phyloP scores from a whole-genome alignment of 345 rosid species.

The Eutrema heterophyllum region DNA sequence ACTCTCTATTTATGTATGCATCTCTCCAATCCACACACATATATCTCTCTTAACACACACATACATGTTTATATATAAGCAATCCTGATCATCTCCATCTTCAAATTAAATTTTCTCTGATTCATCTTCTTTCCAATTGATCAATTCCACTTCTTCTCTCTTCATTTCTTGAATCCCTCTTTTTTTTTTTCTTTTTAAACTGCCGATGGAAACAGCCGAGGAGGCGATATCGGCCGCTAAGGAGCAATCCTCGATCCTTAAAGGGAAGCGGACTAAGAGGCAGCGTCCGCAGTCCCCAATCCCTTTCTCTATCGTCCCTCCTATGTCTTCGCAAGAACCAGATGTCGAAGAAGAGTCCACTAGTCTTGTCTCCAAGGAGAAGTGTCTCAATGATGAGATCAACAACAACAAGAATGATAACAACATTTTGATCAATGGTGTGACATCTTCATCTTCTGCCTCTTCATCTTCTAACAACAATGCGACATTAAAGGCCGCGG shows the following conservation, averaged over 20 bases:
- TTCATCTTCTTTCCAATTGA: background rate
- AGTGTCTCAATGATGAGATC: conserved; percentile 17
- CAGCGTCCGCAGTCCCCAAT: conserved; percentile 59
- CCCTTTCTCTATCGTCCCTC: conserved; percentile 37
- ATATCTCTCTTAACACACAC: conserved; percentile 20
- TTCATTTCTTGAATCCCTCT: conserved; percentile 1
- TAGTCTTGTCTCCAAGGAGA: conserved; percentile 28
- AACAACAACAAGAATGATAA: conserved; percentile 14
- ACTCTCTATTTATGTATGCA: conserved; percentile 32
- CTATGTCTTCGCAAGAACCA: conserved; percentile 27
- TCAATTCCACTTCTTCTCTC: background rate
- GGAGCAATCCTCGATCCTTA: conserved; percentile 41
- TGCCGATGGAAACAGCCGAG: conserved; percentile 42
- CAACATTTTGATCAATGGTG: background rate
- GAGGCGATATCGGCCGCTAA: conserved; percentile 30
- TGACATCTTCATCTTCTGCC: conserved; percentile 25
- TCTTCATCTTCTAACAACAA: conserved; percentile 37
- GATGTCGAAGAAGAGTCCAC: conserved; percentile 25
- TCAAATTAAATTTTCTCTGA: conserved; percentile 1
- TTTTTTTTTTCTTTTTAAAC: no score
- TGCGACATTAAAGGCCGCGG: conserved; percentile 33
- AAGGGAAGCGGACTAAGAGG: conserved; percentile 84
- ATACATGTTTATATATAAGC: conserved; percentile 2
- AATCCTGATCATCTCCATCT: conserved; percentile 22
- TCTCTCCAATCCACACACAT: conserved; percentile 34